Base-by-base conservation (phyloP, 306 rosid species). In the Sicyos edulis region DNA sequence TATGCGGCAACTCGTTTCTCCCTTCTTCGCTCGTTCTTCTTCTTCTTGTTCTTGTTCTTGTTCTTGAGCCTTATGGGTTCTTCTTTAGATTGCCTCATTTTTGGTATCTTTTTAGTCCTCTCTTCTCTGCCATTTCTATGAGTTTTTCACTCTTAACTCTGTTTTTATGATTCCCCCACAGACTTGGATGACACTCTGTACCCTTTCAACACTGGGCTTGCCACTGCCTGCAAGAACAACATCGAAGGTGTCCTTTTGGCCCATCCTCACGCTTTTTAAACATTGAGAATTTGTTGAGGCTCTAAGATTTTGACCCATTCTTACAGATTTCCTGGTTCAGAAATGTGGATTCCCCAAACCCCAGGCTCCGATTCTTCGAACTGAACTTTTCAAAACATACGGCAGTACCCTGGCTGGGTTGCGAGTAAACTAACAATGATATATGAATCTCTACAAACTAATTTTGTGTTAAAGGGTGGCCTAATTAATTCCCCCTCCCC, bases 331-430 rank as follows among this genome's bases (percentile, higher is more conserved):
- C 49, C 85, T 92, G 0, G 76, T 88, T 0, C 82, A 92, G 74
- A 83, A 87, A 83, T 88, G 85, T 49, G 92, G 96, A 77, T 93
- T 90, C 78, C 72, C 86, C 24, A 82, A 78, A 44, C 57, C 73
- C 74, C 71, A 86, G 80, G 96, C 98, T 5, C 70, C 85, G 0
- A 67, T 77, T n/a, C 92, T 86, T 20, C 80, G 97, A 7, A 84
- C 81, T 20, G 83, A 93, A 74, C 91, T 93, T 40, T 93, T 93
- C 83, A 93, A 85, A 77, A 87, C 81, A 44, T 85, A 88, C 79
- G 98, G 97, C 76, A 88, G 98, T 85, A 80, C 98, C 29, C 96
- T 93, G 47, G 96, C 96, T 54, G 96, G 98, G 51, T 86, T 90
- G 42, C 82, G 97, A 64, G 98, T 85, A 75, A 68, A n/a, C 49